phyloP scores from a whole-genome alignment of 331 rosid genomes.

The Acacia concinna region DNA sequence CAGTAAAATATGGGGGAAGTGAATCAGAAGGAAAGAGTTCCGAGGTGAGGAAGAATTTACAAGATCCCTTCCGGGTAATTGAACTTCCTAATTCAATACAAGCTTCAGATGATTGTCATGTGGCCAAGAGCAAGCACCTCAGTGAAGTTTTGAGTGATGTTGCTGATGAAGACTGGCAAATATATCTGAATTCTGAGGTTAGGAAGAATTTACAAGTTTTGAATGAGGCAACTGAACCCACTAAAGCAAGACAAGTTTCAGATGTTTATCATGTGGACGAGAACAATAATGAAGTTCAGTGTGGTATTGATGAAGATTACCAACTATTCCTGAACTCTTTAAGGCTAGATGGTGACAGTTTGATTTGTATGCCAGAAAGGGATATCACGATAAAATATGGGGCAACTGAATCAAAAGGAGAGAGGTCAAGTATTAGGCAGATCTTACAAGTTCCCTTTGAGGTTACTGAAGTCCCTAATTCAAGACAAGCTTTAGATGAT shows the following conservation, averaged over 20 bases:
- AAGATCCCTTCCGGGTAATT: not conserved
- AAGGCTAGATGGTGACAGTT: constrained; percentile 13
- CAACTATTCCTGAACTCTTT: constrained; percentile 6
- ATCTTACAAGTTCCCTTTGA: constrained; percentile 18
- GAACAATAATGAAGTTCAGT: not conserved
- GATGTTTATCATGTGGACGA: not conserved
- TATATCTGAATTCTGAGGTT: constrained; percentile 5
- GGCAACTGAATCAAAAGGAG: constrained; percentile 19
- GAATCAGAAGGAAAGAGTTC: constrained; percentile 15
- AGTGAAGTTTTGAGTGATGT: not conserved
- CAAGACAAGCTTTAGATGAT: not conserved
- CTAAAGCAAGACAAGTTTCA: no score
- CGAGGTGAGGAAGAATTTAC: constrained; percentile 15
- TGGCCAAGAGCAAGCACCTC: not conserved
- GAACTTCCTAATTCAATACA: not conserved
- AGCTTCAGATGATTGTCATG: not conserved
- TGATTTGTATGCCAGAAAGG: constrained; percentile 3
- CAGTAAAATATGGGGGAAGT: not conserved
- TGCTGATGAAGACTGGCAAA: constrained; percentile 33
- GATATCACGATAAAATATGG: not conserved
- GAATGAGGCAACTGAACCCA: not conserved
- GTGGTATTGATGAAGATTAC: constrained; percentile 29
- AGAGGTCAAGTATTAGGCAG: not conserved
- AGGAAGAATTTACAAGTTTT: constrained; percentile 10
- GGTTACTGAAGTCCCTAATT: not conserved